A percentile compares a stretch with the other conserved stretches of the same genome.
Conservation (phyloP, 2,329 filamentous ascomycete genomes). For the Claviceps pazoutovae region DNA sequence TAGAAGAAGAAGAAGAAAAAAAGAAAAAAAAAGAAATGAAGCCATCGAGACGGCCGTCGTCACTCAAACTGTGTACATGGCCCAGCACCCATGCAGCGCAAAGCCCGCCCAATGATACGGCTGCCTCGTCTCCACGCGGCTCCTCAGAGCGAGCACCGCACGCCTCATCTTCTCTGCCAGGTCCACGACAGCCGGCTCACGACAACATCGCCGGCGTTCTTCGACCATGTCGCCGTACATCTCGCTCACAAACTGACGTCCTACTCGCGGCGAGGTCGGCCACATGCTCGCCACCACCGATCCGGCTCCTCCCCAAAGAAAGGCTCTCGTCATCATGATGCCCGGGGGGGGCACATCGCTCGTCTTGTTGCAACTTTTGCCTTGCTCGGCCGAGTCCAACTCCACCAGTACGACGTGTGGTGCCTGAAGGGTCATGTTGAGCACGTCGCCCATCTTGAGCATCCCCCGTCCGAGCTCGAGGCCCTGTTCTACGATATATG, state of each 20-base stretch:
- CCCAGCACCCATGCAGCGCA: constrained; percentile 1
- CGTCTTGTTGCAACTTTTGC: not conserved
- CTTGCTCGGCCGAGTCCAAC: not conserved
- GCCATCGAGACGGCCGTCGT: not conserved
- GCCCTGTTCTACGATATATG: not conserved
- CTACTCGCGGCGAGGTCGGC: not conserved
- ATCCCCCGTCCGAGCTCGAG: not conserved
- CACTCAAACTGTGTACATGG: not conserved
- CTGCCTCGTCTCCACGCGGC: not conserved
- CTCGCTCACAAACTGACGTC: not conserved
- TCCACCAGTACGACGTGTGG: not conserved
- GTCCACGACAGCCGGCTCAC: not conserved
- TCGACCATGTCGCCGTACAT: not conserved
- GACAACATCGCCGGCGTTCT: not conserved
- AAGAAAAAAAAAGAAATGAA: too few species aligned
- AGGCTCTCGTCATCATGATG: not conserved
- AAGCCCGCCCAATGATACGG: not conserved
- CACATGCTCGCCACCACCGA: not conserved
- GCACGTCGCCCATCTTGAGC: not conserved
- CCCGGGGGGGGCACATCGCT: not conserved
- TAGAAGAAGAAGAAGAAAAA: too few species aligned
- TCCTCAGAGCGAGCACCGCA: not conserved
- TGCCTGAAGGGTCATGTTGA: not conserved
- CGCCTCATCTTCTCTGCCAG: not conserved
- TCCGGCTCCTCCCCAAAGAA: not conserved